phyloP scores from a whole-genome alignment of 768 basidiomycete species.

The Mycena alexandri region DNA sequence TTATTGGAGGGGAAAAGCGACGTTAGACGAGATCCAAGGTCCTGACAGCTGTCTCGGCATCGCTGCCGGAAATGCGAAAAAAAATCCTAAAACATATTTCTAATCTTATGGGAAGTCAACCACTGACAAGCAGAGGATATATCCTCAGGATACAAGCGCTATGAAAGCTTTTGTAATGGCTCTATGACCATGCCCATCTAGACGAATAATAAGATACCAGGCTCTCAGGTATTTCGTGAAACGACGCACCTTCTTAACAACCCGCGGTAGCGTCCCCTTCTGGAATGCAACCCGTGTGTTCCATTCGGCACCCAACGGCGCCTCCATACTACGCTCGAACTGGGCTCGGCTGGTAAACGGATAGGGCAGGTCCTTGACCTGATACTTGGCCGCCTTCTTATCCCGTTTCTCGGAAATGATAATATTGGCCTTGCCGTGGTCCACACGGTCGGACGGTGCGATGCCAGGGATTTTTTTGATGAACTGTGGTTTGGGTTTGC shows the following conservation, averaged over 20 bases:
- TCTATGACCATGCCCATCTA: constrained; percentile 81
- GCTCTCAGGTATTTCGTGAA: neutral
- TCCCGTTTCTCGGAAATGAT: constrained; percentile 97
- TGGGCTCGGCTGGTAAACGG: constrained; percentile 96
- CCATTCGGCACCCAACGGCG: constrained; percentile 92
- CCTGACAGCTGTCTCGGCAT: no score
- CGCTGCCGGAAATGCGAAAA: no score
- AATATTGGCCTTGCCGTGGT: constrained; percentile 87
- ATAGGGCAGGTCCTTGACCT: constrained; percentile 91
- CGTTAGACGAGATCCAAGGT: no score
- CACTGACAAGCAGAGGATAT: no score
- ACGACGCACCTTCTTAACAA: constrained; percentile 85
- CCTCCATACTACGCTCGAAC: constrained; percentile 87
- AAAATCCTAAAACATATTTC: no score
- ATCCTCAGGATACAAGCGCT: constrained; percentile 7
- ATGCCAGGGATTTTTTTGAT: constrained; percentile 89
- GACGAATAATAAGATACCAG: constrained; percentile 22
- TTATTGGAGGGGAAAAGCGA: no score
- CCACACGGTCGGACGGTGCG: constrained; percentile 82
- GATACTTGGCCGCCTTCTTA: constrained; percentile 92
- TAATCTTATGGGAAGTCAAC: no score
- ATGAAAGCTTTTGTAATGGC: constrained; percentile 70
- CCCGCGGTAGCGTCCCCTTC: constrained; percentile 83
- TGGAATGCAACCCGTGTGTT: constrained; percentile 91
- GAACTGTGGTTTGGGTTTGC: constrained; percentile 70